Base-by-base conservation (phyloP, 1,284 basidiomycete genomes). In the Pseudozyma tsukubaensis region DNA sequence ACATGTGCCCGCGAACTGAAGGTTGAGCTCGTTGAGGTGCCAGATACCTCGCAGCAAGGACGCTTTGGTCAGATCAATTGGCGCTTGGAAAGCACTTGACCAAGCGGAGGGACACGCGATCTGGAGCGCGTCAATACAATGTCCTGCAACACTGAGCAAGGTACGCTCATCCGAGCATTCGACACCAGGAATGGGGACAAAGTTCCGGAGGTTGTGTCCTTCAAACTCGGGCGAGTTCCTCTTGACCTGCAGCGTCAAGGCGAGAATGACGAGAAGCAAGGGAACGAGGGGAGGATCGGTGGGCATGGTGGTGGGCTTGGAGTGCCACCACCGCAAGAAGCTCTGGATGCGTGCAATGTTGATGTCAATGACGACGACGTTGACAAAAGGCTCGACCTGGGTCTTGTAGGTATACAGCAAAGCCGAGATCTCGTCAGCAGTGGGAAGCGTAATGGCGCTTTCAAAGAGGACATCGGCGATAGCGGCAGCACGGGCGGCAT, bases 281-380 rank as follows among this genome's bases (percentile, higher is more conserved):
- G 79, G 79, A 4, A 79, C 77, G 8, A 81, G 61, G 3, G 77
- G 73, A 42, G 79, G 73, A 40, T 81, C 79, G n/a, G 76, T 65
- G 29, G 78, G 79, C 62, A 81, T 70, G 29, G 70, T 77, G 47
- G 67, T 70, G n/a, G 73, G 77, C 35, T 76, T 73, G 47, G 63
- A 72, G 21, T 81, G 78, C 73, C 76, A 81, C 80, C 80, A 81
- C 43, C 67, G 57, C 2, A 78, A 64, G 62, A 79, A 79, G 54
- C 64, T 68, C 57, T 72, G 65, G 39, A 81, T 72, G 37, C 80
- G 68, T 9, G 78, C 61, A 39, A 72, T 67, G 68, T 79, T 76
- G 61, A 81, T 69, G 51, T 77, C 71, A 32, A 80, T 74, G 21
- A 77, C 59, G 13, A 76, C 72, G 29, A 76, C 62, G 42, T 76